Percentiles rank a stretch among this genome's conserved stretches.
These are phyloP conservation scores for Auriscalpium vulgare DNA, from an alignment of 768 basidiomycete genomes.

Conservation along the genomic window DNA sequence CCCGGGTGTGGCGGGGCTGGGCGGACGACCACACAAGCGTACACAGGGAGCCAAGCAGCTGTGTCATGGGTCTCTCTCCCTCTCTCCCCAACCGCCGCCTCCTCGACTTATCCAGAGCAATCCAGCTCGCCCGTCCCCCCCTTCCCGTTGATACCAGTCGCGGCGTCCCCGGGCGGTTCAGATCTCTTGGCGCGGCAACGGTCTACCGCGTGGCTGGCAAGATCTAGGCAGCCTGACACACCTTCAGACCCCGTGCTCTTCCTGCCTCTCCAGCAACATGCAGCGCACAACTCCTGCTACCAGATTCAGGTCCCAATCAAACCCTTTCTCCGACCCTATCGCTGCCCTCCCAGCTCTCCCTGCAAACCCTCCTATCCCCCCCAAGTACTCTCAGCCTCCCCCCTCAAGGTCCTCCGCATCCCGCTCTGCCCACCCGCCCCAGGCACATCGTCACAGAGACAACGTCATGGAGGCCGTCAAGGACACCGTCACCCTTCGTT, in stretches of 20 bases:
- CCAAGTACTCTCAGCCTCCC: conserved; percentile 26
- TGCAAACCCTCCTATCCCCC: conserved; percentile 22
- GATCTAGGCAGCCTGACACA: not conserved
- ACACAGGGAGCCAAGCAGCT: not conserved
- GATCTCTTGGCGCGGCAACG: not conserved
- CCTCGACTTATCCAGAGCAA: not conserved
- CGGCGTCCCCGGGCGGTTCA: not conserved
- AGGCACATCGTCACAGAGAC: conserved; percentile 21
- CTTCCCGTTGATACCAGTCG: no score
- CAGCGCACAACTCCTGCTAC: not conserved
- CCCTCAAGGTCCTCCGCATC: conserved; percentile 15
- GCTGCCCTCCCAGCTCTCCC: conserved; percentile 24
- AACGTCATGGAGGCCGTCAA: conserved; percentile 58
- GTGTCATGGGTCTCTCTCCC: not conserved
- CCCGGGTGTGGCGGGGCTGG: not conserved
- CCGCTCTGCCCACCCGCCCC: not conserved
- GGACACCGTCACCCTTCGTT: conserved; percentile 56
- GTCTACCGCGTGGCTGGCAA: not conserved
- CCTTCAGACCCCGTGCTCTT: not conserved
- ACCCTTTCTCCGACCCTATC: conserved; percentile 25
- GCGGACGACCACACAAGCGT: not conserved
- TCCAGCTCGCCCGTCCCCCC: not conserved
- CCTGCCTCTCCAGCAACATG: not conserved
- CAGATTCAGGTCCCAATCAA: conserved; percentile 7
- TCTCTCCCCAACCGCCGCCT: not conserved